Conservation (phyloP, 1,284 basidiomycete genomes). For the Cystobasidium slooffiae region DNA sequence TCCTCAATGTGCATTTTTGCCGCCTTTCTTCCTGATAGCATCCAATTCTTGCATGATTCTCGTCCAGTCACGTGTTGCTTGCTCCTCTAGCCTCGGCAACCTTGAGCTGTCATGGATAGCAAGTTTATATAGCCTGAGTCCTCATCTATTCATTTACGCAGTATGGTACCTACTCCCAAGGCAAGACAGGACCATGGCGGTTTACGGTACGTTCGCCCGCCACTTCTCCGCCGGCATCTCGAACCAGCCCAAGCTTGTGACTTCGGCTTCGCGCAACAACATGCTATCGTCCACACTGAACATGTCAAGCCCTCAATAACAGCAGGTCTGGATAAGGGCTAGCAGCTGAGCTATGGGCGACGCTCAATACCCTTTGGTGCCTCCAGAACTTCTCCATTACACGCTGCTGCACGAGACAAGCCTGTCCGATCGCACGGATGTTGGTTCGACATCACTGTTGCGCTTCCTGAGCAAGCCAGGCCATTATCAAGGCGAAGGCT, state of each 20-base stretch:
- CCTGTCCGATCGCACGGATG: not conserved
- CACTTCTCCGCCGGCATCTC: no score
- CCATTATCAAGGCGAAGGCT: slow-evolving; percentile 31
- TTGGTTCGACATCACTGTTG: slow-evolving; percentile 20
- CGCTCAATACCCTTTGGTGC: slow-evolving; percentile 17
- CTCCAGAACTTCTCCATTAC: slow-evolving; percentile 33
- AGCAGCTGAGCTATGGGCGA: not conserved
- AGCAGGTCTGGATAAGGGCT: not conserved
- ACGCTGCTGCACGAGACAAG: slow-evolving; percentile 20
- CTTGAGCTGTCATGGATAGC: no score
- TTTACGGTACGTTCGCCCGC: no score
- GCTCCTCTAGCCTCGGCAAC: no score
- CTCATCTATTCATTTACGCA: no score
- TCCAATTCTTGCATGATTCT: no score
- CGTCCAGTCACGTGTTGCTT: no score
- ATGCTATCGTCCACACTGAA: not conserved
- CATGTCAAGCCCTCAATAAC: not conserved
- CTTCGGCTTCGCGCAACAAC: not conserved
- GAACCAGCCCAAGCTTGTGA: no score
- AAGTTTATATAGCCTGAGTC: no score
- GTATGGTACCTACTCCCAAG: no score
- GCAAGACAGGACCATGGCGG: no score
- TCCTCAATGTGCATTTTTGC: not conserved
- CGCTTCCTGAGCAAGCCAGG: slow-evolving; percentile 37
- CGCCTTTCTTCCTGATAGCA: no score